A percentile compares a stretch with the other conserved stretches of the same genome.
These are phyloP conservation scores for Phytophthora agathidicida DNA, from an alignment of 352 stramenopile species.

Conservation along the genomic window DNA sequence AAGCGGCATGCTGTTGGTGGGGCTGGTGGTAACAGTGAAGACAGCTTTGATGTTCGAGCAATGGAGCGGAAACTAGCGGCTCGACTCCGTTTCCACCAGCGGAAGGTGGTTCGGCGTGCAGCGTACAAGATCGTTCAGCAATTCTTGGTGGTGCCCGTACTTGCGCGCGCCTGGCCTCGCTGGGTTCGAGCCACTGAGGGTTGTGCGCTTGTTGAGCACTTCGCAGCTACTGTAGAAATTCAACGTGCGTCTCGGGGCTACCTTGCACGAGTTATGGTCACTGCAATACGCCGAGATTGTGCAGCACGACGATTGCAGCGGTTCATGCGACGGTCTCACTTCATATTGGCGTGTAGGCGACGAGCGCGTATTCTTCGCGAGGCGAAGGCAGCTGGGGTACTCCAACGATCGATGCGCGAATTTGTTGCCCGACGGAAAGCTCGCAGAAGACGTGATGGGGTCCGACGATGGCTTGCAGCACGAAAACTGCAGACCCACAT, in stretches of 20 bases:
- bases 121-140: slow-evolving; percentile 45
- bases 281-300: slow-evolving; percentile 26
- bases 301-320: slow-evolving; percentile 34
- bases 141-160: slow-evolving; percentile 40
- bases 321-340: slow-evolving; percentile 39
- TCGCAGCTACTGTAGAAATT: slow-evolving; percentile 42
- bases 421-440: slow-evolving; percentile 35
- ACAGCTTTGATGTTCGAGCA: slow-evolving; percentile 54
- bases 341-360: slow-evolving; percentile 19
- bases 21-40: slow-evolving; percentile 4
- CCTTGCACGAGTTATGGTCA: slow-evolving; percentile 10
- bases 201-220: slow-evolving; percentile 24
- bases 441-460: slow-evolving; percentile 19
- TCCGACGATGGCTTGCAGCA: slow-evolving; percentile 46
- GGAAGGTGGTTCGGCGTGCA: slow-evolving; percentile 30
- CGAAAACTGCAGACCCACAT: slow-evolving; percentile 49
- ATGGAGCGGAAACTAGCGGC: slow-evolving; percentile 55
- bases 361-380: slow-evolving; percentile 18
- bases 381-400: slow-evolving; percentile 18
- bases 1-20: not conserved
- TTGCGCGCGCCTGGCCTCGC: slow-evolving; percentile 38
- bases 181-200: slow-evolving; percentile 29
- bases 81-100: slow-evolving; percentile 45
- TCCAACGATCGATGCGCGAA: slow-evolving; percentile 41
- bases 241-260: slow-evolving; percentile 46